Percentiles rank a stretch among this genome's conserved stretches.
Evolutionary conservation across 192 early-diverging fungal species (phyloP).

Genomic region (Coemansia sp.): DNA sequence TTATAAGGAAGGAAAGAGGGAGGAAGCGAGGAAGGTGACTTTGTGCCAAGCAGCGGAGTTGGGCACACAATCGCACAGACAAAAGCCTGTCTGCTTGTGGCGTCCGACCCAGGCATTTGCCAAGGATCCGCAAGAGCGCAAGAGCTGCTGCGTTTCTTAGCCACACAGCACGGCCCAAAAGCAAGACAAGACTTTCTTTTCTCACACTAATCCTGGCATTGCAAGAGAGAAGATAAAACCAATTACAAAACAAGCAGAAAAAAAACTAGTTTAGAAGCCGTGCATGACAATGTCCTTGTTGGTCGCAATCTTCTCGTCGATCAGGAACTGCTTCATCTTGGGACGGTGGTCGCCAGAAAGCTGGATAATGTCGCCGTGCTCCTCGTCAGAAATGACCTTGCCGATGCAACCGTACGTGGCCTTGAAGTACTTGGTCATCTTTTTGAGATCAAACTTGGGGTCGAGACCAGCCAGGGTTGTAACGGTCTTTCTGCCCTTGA

Average conservation of each 20-base stretch:
- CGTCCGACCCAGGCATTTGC: not conserved
- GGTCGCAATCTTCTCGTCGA: constrained; percentile 74
- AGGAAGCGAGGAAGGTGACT: no score
- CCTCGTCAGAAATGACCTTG: constrained; percentile 89
- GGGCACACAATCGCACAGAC: not conserved
- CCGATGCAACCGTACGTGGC: constrained; percentile 97
- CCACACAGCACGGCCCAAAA: not conserved
- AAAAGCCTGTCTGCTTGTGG: not conserved
- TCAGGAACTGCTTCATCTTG: constrained; percentile 80
- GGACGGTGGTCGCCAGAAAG: constrained; percentile 92
- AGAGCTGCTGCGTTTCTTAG: not conserved
- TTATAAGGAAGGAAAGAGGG: no score
- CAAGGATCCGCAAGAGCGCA: constrained; percentile 3
- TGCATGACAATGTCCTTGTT: constrained; percentile 92
- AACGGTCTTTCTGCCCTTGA: constrained; percentile 95
- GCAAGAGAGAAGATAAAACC: no score
- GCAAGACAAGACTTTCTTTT: not conserved
- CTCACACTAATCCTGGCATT: no score
- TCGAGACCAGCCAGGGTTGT: constrained; percentile 94
- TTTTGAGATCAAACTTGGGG: constrained; percentile 83
- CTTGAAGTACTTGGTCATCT: constrained; percentile 94
- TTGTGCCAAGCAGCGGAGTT: not conserved
- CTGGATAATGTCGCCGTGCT: constrained; percentile 90
- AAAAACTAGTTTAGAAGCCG: constrained; percentile 75
- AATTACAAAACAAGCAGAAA: not conserved